Base-by-base conservation (phyloP, 140 eudicot genomes). In the Senecio squalidus region DNA sequence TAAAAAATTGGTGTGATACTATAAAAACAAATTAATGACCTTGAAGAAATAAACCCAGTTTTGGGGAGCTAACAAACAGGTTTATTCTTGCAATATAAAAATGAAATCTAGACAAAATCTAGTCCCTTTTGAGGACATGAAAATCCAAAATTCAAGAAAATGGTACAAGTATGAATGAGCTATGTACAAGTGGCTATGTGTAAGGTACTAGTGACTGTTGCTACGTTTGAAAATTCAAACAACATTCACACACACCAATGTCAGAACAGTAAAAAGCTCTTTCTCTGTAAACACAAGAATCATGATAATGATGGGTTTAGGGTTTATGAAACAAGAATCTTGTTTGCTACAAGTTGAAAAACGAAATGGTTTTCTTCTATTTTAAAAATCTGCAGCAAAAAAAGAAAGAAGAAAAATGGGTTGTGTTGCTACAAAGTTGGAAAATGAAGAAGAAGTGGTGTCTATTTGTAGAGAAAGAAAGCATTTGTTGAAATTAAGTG, bases 401-500 rank as follows among this genome's bases (percentile, higher is more conserved):
- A 4, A 6, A 31, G 9, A 31, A 31, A 1, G 9, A 31, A 31
- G 9, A 33, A 33, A 33, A 62, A 84, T 84, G 96, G 99, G 99
- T 20, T 92, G 99, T 80, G 99, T 88, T 39, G 96, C 99, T 29
- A 87, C 99, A 63, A 92, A 76, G 64, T 49, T 92, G 56, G 95
- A 78, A 74, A 89, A 80, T 27, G 96, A 86, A 73, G 84, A 88
- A 27, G 95, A 87, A 28, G 96, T 87, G 34, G 99, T 92, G 45
- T 62, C 78, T 24, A 92, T 92, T 10, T 92, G 99, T 23, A 87
- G 93, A 71, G 96, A 92, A 58, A 87, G 99, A 55, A 92, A 87
- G 38, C 79, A 68, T 16, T 78, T 79, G 43, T 78, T 92, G 44
- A 92, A 84, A 66, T 54, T 84, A 60, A 94, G 87, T 43, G 96